Conservation (phyloP, 2,329 filamentous ascomycete species). For the Monosporascus sp. region DNA sequence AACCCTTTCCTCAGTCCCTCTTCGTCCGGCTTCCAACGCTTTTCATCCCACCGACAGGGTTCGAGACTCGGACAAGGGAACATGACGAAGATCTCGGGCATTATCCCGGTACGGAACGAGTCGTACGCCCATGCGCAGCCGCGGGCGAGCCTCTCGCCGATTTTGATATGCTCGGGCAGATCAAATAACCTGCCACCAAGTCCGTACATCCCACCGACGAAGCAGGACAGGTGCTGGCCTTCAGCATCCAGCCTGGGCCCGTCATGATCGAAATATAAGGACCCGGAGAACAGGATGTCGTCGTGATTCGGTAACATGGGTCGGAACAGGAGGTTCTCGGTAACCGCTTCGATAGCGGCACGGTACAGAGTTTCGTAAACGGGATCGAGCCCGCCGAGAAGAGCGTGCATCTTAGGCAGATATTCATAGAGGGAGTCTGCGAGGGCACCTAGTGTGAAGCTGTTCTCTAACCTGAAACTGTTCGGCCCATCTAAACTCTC, state of each 20-base stretch:
- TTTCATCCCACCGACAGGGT: slow-evolving; percentile 34
- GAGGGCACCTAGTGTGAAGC: slow-evolving; percentile 45
- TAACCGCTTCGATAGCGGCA: slow-evolving; percentile 50
- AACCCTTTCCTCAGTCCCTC: slow-evolving; percentile 49
- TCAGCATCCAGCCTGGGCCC: not conserved
- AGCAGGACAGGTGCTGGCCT: slow-evolving; percentile 1
- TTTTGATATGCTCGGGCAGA: slow-evolving; percentile 34
- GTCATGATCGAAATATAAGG: not conserved
- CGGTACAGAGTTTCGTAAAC: slow-evolving; percentile 60
- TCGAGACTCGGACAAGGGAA: slow-evolving; percentile 30
- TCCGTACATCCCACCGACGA: slow-evolving; percentile 1
- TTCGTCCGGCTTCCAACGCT: slow-evolving; percentile 6
- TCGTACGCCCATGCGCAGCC: slow-evolving; percentile 52
- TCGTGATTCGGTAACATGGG: slow-evolving; percentile 55
- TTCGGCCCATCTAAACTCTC: not conserved
- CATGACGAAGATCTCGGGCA: slow-evolving; percentile 48
- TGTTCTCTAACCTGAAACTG: slow-evolving; percentile 25
- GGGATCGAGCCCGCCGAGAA: slow-evolving; percentile 55
- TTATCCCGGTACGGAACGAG: slow-evolving; percentile 45
- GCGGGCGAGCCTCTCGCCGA: slow-evolving; percentile 38
- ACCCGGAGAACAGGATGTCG: slow-evolving; percentile 50
- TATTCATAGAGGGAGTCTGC: slow-evolving; percentile 53
- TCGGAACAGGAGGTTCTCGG: slow-evolving; percentile 59
- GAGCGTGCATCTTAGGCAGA: slow-evolving; percentile 53
- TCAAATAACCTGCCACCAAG: slow-evolving; percentile 33